Evolutionary conservation across 257 asterid genomes (phyloP).

Genomic region (Primulina eburnea): DNA sequence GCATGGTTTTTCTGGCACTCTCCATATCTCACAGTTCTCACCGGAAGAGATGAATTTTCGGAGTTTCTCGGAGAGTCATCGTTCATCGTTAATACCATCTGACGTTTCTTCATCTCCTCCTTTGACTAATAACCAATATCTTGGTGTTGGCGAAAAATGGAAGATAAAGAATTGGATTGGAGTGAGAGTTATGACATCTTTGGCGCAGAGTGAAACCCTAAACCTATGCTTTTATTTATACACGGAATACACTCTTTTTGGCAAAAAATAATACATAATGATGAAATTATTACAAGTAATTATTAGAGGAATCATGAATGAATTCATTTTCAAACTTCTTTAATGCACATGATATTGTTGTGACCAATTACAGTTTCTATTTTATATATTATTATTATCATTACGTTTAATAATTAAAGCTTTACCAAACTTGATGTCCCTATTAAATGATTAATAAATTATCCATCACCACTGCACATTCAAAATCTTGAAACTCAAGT

Average conservation of each 20-base stretch:
- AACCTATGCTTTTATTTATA: slow-evolving; percentile 45
- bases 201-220: slow-evolving; percentile 47
- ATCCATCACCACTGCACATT: no score
- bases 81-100: slow-evolving; percentile 39
- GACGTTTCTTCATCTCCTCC: slow-evolving; percentile 46
- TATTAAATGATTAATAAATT: neutral
- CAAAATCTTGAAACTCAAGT: neutral
- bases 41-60: slow-evolving; percentile 32
- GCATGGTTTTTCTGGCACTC: slow-evolving; percentile 98
- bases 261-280: neutral
- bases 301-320: neutral
- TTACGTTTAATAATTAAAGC: no score
- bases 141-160: neutral
- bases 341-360: neutral
- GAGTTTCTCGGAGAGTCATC: slow-evolving; percentile 30
- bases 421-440: neutral
- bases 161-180: neutral
- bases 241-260: neutral
- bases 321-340: neutral
- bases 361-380: neutral
- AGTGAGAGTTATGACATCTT: slow-evolving; percentile 20
- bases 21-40: slow-evolving; percentile 44
- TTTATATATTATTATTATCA: neutral
- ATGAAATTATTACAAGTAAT: neutral
- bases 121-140: neutral